Conservation (phyloP, 2,329 filamentous ascomycete genomes). For the Penicillium decumbens region DNA sequence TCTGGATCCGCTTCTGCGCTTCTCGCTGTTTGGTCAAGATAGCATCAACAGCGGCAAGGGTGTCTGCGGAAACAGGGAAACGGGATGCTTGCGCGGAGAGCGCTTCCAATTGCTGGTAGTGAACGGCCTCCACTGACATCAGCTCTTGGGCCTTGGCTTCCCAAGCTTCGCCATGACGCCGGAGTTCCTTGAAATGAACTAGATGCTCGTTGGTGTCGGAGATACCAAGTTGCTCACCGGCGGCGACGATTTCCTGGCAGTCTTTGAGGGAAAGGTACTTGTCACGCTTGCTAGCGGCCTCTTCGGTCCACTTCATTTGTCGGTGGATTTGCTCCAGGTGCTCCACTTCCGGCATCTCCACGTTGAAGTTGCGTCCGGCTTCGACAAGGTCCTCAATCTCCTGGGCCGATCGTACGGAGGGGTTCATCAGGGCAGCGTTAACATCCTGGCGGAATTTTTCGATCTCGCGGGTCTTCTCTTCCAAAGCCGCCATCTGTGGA, state of each 20-base stretch:
- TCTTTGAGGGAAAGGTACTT: constrained; percentile 69
- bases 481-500: constrained; percentile 78
- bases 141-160: constrained; percentile 89
- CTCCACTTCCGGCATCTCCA: constrained; percentile 86
- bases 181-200: constrained; percentile 68
- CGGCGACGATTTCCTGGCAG: constrained; percentile 71
- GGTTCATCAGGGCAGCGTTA: constrained; percentile 63
- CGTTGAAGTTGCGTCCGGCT: constrained; percentile 79
- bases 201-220: constrained; percentile 76
- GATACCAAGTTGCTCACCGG: constrained; percentile 72
- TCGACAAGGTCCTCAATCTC: constrained; percentile 91
- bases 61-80: constrained; percentile 77
- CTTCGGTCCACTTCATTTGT: constrained; percentile 83
- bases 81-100: constrained; percentile 75
- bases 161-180: constrained; percentile 75
- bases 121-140: constrained; percentile 83
- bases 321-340: constrained; percentile 73
- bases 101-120: constrained; percentile 91
- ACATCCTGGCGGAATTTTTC: constrained; percentile 77
- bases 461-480: constrained; percentile 80
- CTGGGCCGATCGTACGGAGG: constrained; percentile 59
- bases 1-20: constrained; percentile 80
- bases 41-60: constrained; percentile 75
- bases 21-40: constrained; percentile 95
- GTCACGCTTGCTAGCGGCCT: constrained; percentile 63